These are phyloP conservation scores for Sarocladium oryzae DNA, from an alignment of 2,329 filamentous ascomycete species.

Conservation along the genomic window DNA sequence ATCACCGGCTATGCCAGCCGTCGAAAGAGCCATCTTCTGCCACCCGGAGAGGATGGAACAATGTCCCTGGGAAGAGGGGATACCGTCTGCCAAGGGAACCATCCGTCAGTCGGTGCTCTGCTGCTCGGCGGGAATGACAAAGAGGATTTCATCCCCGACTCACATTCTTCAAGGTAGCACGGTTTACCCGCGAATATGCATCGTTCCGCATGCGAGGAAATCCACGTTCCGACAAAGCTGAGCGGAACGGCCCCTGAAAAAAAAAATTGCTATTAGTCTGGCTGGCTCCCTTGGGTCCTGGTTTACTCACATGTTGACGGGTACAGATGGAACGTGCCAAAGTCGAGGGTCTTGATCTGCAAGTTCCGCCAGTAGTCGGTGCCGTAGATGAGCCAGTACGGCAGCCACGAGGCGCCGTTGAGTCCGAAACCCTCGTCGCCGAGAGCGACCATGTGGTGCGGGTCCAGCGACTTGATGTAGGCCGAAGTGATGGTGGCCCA, in stretches of 20 bases:
- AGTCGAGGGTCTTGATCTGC: slow-evolving; percentile 48
- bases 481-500: slow-evolving; percentile 53
- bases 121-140: slow-evolving; percentile 1
- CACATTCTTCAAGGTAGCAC: slow-evolving; percentile 26
- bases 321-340: slow-evolving; percentile 25
- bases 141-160: slow-evolving; percentile 11
- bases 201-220: slow-evolving; percentile 19
- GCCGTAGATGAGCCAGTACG: slow-evolving; percentile 42
- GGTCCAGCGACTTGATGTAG: slow-evolving; percentile 59
- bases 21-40: slow-evolving; percentile 23
- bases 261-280: no score
- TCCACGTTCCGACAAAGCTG: slow-evolving; percentile 14
- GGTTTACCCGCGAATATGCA: slow-evolving; percentile 22
- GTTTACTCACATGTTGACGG: slow-evolving; percentile 21
- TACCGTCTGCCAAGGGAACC: background rate
- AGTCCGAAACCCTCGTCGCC: slow-evolving; percentile 50
- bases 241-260: background rate
- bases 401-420: slow-evolving; percentile 36
- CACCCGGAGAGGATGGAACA: slow-evolving; percentile 20
- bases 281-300: no score
- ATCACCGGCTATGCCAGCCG: slow-evolving; percentile 27
- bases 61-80: slow-evolving; percentile 39
- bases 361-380: slow-evolving; percentile 49
- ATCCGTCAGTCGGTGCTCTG: slow-evolving; percentile 17
- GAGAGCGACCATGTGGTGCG: slow-evolving; percentile 55